Conservation (phyloP, 139 green algal species). For the Tetradesmus obliquus region DNA sequence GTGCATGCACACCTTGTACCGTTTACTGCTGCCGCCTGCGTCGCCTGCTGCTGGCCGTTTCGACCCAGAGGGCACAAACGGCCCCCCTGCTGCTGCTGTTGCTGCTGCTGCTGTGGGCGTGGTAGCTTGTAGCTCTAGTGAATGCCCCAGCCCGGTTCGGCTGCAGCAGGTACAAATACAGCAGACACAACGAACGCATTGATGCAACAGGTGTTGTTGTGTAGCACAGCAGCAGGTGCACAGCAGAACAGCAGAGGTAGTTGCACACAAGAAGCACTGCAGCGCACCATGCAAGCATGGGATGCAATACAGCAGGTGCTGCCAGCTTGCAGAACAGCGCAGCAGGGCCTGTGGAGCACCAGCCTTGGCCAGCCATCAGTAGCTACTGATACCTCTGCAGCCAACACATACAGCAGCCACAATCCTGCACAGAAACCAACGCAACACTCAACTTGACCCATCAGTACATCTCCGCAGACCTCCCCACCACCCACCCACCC, state of each 20-base stretch:
- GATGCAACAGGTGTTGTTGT: neutral
- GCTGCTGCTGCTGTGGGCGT: slow-evolving; percentile 36
- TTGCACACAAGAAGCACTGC: too few species aligned
- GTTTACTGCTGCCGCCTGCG: neutral
- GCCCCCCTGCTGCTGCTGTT: slow-evolving; percentile 12
- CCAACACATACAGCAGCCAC: too few species aligned
- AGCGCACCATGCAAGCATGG: too few species aligned
- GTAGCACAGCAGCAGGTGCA: neutral
- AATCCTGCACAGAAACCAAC: too few species aligned
- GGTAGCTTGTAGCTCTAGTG: slow-evolving; percentile 7
- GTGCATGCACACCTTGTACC: slow-evolving; percentile 6
- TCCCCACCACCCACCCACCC: too few species aligned
- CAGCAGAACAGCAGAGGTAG: too few species aligned
- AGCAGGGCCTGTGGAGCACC: neutral
- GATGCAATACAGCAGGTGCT: neutral
- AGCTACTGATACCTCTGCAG: too few species aligned
- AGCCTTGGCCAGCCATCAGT: too few species aligned
- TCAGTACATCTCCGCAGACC: neutral
- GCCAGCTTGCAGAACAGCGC: neutral
- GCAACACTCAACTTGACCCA: too few species aligned
- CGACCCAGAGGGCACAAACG: neutral
- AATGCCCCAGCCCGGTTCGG: slow-evolving; percentile 36
- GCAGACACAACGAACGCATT: neutral
- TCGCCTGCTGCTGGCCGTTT: slow-evolving; percentile 23
- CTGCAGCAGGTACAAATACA: neutral